Evolutionary conservation across 2,329 filamentous ascomycete species (phyloP), one percentile per base, ranked within the genome.

Genomic region (Calonectria henricotiae): DNA sequence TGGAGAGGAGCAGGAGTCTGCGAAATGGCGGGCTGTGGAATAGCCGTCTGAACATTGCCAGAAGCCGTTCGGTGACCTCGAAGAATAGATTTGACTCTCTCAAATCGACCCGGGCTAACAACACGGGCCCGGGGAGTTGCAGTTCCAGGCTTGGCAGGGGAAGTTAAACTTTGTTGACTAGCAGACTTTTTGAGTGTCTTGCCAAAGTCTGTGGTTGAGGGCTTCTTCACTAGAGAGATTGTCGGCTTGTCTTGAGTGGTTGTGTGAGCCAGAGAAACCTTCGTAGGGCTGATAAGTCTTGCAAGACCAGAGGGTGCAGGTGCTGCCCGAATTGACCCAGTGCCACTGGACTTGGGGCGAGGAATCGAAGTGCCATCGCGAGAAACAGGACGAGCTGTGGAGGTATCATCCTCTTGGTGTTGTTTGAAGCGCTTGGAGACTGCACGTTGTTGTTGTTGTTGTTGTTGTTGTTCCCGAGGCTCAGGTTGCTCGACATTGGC

Each of bases 251-350:
- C 69, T 5, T 73, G 70, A n/a, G 71, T 67, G 20, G 74, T 73
- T 1, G 68, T 35, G 13, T 92, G 90, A 39, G 91, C 89, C 62
- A 93, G 81, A 1, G 93, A 94, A 8, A 94, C 86, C 80, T 94
- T 94, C 9, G 93, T 96, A 0, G 95, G 94, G 6, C 94, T 97
- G 81, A 91, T 89, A 35, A 96, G 84, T 69, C 86, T 90, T 71
- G 86, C 85, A 70, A 86, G 82, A 71, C 88, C 86, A 9, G 87
- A 83, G 65, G 87, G 85, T 60, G 82, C 74, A 65, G 87, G 85
- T 60, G 82, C 74, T 25, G 86, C 77, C 17, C 79, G 76, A 51
- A 62, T 51, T 30, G 75, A 69, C 20, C 68, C 68, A 63, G 70
- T 68, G 35, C 69, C 72, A 32, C 75, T 79, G 1, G 76, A 75